phyloP scores from a whole-genome alignment of 257 asterid species.

The Sherardia arvensis region DNA sequence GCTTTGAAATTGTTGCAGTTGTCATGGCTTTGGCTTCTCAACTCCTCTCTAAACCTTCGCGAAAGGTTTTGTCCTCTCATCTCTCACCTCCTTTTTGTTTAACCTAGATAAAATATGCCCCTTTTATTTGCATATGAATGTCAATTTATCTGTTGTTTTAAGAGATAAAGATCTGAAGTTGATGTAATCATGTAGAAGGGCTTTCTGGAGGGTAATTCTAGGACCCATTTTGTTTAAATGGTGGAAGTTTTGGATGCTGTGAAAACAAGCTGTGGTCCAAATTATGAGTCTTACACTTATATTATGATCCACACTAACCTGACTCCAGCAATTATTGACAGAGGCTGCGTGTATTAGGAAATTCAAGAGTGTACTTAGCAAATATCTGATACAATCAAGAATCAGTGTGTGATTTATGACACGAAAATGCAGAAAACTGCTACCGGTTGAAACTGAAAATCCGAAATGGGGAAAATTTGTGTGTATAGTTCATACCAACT shows the following conservation, averaged over 20 bases:
- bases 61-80: constrained; percentile 38
- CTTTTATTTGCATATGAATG: neutral
- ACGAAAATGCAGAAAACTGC: too few species aligned
- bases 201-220: neutral
- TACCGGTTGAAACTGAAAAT: too few species aligned
- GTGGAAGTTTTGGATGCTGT: neutral
- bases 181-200: neutral
- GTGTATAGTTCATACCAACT: too few species aligned
- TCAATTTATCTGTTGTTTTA: neutral
- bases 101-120: neutral
- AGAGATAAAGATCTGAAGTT: neutral
- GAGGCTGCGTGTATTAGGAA: too few species aligned
- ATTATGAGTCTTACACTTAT: too few species aligned
- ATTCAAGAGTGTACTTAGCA: too few species aligned
- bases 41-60: constrained; percentile 54
- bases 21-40: constrained; percentile 62
- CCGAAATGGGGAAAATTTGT: too few species aligned
- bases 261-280: too few species aligned
- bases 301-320: too few species aligned
- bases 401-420: too few species aligned
- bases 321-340: too few species aligned
- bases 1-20: neutral
- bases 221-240: neutral
- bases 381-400: too few species aligned
- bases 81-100: neutral